Evolutionary conservation across 169 alveolate species (phyloP), one percentile per base, ranked within the genome.

Genomic region (Plasmodium sp.): DNA sequence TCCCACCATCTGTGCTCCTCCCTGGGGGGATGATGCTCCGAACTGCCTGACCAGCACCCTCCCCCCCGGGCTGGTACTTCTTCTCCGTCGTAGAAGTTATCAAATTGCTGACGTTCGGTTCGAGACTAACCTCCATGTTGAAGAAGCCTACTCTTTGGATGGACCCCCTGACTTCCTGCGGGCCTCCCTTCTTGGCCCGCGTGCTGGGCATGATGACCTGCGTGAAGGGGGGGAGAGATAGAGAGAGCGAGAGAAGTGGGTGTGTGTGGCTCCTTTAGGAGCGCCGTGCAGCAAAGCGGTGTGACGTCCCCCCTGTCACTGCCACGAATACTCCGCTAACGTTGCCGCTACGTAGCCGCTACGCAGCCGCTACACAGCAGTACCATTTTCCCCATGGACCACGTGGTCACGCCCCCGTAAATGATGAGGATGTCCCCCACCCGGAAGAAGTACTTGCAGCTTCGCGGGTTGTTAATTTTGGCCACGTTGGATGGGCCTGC

Each of bases 301-400:
- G 62, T 12, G 27, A 12, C 16, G 6, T 12, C 62, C 27, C 62
- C 62, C 62, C 12, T 4, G 22, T 51, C 16, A 51, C 16, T 14
- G 16, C 16, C 18, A 22, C 62, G 12, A 51, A 51, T 43, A 43
- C 4, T 1, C 54, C 14, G 74, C 74, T 22, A 14, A 41, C 6
- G 1, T 41, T 5, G 33, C 22, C 7, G 74, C 74, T 1, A 58
- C 5, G 39, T 5, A 1, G 34, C n/a, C 33, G 0, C 77, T 1
- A 6, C n/a, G 6, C 4, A 67, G 77, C 1, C 71, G 22, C 77
- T 1, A 6, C n/a, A 1, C 4, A 67, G 77, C 1, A 71, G 22
- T 43, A 96, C 97, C 96, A 96, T 90, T 91, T 95, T 96, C 2
- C 97, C 97, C 96, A 95, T 96, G 6, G 97, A 96, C 97, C 97